Evolutionary conservation across 345 rosid species (phyloP).

Genomic region (Euphorbia tirucalli): DNA sequence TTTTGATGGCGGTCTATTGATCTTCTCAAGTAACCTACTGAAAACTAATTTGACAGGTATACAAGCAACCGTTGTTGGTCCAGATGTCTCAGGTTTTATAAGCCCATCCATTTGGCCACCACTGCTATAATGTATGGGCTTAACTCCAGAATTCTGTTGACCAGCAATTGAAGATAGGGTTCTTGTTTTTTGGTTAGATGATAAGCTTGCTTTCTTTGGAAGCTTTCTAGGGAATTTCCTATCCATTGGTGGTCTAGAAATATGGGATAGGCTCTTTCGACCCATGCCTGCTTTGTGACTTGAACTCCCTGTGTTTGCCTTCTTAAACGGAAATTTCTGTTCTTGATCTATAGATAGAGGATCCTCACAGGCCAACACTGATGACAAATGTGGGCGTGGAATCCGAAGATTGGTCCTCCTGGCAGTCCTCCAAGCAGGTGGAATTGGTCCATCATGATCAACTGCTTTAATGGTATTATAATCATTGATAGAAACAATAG

Average conservation of each 20-base stretch:
- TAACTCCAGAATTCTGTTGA: slow-evolving; percentile 54
- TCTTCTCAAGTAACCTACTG: slow-evolving; percentile 98
- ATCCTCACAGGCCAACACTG: slow-evolving; percentile 42
- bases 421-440: slow-evolving; percentile 91
- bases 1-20: slow-evolving; percentile 87
- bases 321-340: slow-evolving; percentile 38
- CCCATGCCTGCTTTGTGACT: slow-evolving; percentile 38
- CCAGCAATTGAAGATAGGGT: slow-evolving; percentile 72
- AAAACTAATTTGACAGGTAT: slow-evolving; percentile 93
- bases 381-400: slow-evolving; percentile 66
- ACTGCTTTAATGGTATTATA: slow-evolving; percentile 45
- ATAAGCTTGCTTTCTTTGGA: slow-evolving; percentile 53
- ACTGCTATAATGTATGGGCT: slow-evolving; percentile 24
- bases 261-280: slow-evolving; percentile 42
- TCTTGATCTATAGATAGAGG: slow-evolving; percentile 39
- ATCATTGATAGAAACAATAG: slow-evolving; percentile 38
- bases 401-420: slow-evolving; percentile 77
- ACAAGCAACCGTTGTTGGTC: slow-evolving; percentile 90
- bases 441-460: slow-evolving; percentile 52
- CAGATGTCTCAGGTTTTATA: slow-evolving; percentile 58
- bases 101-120: slow-evolving; percentile 48
- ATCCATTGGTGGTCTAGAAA: slow-evolving; percentile 41
- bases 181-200: slow-evolving; percentile 76
- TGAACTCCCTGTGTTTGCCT: slow-evolving; percentile 33
- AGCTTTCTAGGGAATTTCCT: slow-evolving; percentile 48